A percentile compares a stretch with the other conserved stretches of the same genome.
phyloP scores from a whole-genome alignment of 352 stramenopile species.

The Globisporangium nagaii region DNA sequence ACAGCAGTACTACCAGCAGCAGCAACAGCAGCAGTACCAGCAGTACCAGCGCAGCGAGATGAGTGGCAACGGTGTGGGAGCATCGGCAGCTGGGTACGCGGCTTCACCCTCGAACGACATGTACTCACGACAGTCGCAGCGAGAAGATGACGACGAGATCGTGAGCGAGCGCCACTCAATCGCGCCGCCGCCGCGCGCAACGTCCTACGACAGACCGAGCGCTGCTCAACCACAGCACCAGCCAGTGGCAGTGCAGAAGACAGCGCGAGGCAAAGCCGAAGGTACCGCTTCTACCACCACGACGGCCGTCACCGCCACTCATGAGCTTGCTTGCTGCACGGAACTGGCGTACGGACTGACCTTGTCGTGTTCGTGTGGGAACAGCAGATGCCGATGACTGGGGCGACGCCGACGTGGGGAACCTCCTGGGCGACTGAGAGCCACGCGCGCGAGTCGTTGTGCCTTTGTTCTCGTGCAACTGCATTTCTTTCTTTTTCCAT shows the following conservation, averaged over 20 bases:
- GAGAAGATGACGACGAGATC: constrained; percentile 16
- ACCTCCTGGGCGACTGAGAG: constrained; percentile 58
- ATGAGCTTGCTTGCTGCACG: constrained; percentile 5
- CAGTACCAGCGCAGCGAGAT: constrained; percentile 23
- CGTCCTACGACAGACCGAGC: constrained; percentile 25
- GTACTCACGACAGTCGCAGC: constrained; percentile 20
- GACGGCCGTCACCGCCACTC: too few relatives aligned
- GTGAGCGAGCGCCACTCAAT: constrained; percentile 30
- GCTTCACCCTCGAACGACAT: neutral
- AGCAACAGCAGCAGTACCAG: constrained; percentile 19
- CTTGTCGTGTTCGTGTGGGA: constrained; percentile 5
- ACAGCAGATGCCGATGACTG: constrained; percentile 66
- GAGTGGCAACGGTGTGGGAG: constrained; percentile 1
- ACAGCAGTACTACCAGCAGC: constrained; percentile 13
- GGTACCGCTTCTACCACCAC: too few relatives aligned
- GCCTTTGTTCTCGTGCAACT: too few relatives aligned
- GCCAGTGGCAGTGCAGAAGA: constrained; percentile 19
- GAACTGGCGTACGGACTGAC: constrained; percentile 7
- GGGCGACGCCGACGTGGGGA: constrained; percentile 73
- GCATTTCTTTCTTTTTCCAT: neutral
- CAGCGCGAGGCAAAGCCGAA: constrained; percentile 39
- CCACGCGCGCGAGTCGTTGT: neutral
- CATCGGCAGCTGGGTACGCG: neutral
- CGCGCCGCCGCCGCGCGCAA: constrained; percentile 23
- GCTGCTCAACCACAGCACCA: constrained; percentile 7